phyloP scores from a whole-genome alignment of 1,284 basidiomycete species.

The Jaminaea rosea region DNA sequence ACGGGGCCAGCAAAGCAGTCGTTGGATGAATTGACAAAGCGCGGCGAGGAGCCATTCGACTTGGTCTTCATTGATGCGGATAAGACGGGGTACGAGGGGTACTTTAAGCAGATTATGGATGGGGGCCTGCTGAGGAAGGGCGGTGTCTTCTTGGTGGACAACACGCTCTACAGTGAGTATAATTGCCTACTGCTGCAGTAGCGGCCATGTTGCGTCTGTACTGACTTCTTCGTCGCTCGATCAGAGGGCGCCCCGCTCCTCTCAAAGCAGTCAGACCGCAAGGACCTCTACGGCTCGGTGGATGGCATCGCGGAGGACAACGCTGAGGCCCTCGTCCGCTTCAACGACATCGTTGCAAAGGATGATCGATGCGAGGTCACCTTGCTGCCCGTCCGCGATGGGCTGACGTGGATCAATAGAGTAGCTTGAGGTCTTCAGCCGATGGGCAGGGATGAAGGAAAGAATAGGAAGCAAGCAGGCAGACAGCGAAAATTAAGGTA shows the following conservation, averaged over 20 bases:
- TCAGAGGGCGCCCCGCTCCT: conserved; percentile 1
- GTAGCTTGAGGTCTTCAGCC: too few species aligned
- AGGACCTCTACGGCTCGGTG: conserved; percentile 2
- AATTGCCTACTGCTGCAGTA: not conserved
- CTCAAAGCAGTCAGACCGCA: not conserved
- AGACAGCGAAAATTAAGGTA: too few species aligned
- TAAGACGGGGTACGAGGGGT: conserved; percentile 37
- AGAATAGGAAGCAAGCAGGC: too few species aligned
- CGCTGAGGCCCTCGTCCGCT: conserved; percentile 31
- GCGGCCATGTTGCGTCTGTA: not conserved
- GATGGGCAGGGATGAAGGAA: too few species aligned
- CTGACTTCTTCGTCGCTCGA: not conserved
- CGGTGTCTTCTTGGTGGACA: conserved; percentile 44
- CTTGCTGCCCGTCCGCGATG: conserved; percentile 43
- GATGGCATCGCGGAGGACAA: conserved; percentile 17
- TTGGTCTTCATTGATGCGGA: conserved; percentile 48
- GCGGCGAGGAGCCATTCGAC: conserved; percentile 34
- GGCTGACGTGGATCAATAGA: conserved; percentile 36
- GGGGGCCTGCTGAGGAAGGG: conserved; percentile 23
- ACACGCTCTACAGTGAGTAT: conserved; percentile 43
- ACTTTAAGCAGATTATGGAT: conserved; percentile 36
- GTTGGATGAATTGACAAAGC: conserved; percentile 17
- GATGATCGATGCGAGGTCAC: conserved; percentile 33
- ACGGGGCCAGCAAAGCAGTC: conserved; percentile 36
- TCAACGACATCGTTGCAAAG: conserved; percentile 36